Evolutionary conservation across 208 protist genomes (phyloP).

Genomic region (Acanthamoeba culbertsoni): DNA sequence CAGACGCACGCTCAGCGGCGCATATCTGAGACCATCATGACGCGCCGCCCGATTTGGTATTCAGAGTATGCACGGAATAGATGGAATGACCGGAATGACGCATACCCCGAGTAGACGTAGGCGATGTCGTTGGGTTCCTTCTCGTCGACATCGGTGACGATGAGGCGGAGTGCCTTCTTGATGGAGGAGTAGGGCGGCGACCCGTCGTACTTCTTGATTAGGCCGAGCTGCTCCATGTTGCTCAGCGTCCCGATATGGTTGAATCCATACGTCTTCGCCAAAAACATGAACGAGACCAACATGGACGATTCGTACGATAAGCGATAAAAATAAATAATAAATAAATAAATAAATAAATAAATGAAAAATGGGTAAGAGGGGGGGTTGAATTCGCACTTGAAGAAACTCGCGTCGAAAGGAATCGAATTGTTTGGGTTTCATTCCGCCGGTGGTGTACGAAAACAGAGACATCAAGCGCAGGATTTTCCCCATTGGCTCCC

Average conservation of each 20-base stretch:
- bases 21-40: too few species aligned
- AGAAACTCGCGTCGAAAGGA: conserved; percentile 70
- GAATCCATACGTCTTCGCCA: too few species aligned
- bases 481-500: conserved; percentile 72
- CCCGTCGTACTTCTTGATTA: conserved; percentile 66
- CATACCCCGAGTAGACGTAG: conserved; percentile 76
- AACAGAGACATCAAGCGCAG: conserved; percentile 69
- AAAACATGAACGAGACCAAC: too few species aligned
- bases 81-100: not conserved
- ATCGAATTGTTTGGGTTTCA: conserved; percentile 75
- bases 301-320: too few species aligned
- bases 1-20: conserved; percentile 75
- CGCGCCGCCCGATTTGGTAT: not conserved
- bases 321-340: not conserved
- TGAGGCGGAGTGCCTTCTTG: conserved; percentile 42
- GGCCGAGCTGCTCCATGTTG: conserved; percentile 72
- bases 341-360: not conserved
- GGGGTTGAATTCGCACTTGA: too few species aligned
- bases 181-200: conserved; percentile 38
- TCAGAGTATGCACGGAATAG: not conserved
- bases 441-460: conserved; percentile 65
- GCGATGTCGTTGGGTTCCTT: conserved; percentile 73
- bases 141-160: conserved; percentile 74
- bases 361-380: not conserved
- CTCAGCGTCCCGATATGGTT: too few species aligned